Evolutionary conservation across 306 rosid genomes (phyloP).

Genomic region (Casuarina equisetifolia): DNA sequence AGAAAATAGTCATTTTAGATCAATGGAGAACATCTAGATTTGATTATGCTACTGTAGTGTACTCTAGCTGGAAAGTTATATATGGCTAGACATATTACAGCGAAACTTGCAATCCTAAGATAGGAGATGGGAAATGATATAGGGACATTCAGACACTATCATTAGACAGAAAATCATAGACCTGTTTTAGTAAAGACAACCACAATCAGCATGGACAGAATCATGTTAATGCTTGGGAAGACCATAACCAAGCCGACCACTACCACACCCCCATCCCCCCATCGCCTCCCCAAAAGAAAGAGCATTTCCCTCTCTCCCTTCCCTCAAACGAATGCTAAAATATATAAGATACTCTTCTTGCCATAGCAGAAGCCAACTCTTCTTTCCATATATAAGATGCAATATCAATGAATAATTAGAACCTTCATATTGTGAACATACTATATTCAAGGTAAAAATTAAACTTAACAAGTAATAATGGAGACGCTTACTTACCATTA

Average conservation of each 20-base stretch:
- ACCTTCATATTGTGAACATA: conserved; percentile 12
- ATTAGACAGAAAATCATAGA: conserved; percentile 7
- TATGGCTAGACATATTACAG: background rate
- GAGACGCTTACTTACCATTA: conserved; percentile 53
- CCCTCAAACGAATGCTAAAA: too few species aligned
- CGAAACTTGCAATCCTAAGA: conserved; percentile 1
- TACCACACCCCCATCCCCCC: too few species aligned
- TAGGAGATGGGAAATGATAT: background rate
- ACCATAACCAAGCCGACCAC: too few species aligned
- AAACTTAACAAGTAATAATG: background rate
- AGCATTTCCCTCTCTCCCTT: too few species aligned
- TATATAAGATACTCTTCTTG: background rate
- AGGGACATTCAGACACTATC: background rate
- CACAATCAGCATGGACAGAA: background rate
- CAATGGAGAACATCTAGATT: background rate
- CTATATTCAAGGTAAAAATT: background rate
- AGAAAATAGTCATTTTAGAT: background rate
- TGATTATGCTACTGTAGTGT: background rate
- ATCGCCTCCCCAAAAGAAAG: too few species aligned
- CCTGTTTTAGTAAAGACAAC: conserved; percentile 3
- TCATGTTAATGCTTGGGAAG: background rate
- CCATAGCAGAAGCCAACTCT: conserved; percentile 7
- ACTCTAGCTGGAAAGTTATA: background rate
- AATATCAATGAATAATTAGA: background rate
- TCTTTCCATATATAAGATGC: background rate